Percentiles rank a stretch among this genome's conserved stretches.
These are phyloP conservation scores for Mucor circinelloides DNA, from an alignment of 371 early-diverging fungal species.

Conservation along the genomic window DNA sequence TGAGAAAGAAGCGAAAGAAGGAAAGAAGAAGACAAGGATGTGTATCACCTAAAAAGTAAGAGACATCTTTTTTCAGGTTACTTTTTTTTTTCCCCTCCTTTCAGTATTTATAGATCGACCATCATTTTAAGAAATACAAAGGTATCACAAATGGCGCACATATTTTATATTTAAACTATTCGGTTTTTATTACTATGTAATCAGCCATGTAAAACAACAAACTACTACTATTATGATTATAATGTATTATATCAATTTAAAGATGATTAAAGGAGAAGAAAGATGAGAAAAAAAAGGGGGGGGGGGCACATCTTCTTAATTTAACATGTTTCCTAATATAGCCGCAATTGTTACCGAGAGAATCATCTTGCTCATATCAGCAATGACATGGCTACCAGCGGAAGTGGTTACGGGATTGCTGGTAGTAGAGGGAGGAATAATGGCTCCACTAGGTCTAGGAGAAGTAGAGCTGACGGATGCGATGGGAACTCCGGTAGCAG, in stretches of 20 bases:
- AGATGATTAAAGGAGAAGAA: neutral
- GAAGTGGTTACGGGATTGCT: neutral
- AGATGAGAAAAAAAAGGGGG: neutral
- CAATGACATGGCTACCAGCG: neutral
- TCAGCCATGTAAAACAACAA: neutral
- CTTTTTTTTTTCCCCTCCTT: neutral
- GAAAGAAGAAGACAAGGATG: neutral
- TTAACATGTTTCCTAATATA: conserved; percentile 12
- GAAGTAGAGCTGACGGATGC: neutral
- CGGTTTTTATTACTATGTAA: neutral
- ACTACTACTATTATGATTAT: conserved; percentile 3
- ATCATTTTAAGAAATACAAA: neutral
- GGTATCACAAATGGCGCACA: neutral
- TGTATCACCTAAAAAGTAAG: conserved; percentile 3
- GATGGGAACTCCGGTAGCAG: neutral
- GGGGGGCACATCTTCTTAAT: neutral
- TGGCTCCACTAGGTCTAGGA: conserved; percentile 20
- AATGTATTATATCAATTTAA: neutral
- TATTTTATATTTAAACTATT: neutral
- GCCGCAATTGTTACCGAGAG: conserved; percentile 10
- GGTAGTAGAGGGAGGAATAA: conserved; percentile 8
- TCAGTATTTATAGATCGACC: conserved; percentile 7
- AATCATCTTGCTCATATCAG: conserved; percentile 3
- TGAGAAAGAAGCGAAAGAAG: conserved; percentile 6
- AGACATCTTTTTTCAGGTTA: neutral